phyloP scores from a whole-genome alignment of 805 yeast species.

The Candida krabiensis region DNA sequence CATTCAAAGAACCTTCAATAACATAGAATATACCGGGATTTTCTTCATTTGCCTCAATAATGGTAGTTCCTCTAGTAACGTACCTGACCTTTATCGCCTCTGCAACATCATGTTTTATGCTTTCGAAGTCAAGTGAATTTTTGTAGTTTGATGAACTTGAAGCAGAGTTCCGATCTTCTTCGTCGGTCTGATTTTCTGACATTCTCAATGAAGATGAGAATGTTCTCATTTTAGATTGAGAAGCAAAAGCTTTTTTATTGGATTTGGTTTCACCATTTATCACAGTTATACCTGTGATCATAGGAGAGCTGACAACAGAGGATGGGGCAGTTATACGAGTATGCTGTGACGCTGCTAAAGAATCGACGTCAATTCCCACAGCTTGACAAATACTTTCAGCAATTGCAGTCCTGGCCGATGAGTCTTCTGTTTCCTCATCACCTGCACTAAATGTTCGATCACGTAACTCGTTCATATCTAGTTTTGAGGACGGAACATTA shows the following conservation, averaged over 20 bases:
- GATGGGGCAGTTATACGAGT: conserved; percentile 15
- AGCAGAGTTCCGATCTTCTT: conserved; percentile 10
- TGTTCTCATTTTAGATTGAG: conserved; percentile 14
- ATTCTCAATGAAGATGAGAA: conserved; percentile 26
- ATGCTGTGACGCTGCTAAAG: conserved; percentile 12
- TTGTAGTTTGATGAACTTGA: conserved; percentile 18
- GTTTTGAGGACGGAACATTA: conserved; percentile 3
- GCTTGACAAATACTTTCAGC: conserved; percentile 68
- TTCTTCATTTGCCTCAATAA: conserved; percentile 64
- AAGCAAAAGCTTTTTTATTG: background rate
- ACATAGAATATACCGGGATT: conserved; percentile 79
- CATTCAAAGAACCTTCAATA: conserved; percentile 74
- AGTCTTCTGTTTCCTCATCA: conserved; percentile 73
- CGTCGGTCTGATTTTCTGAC: conserved; percentile 2
- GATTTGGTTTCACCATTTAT: conserved; percentile 4
- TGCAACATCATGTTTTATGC: conserved; percentile 58
- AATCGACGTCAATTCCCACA: conserved; percentile 57
- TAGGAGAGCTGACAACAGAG: conserved; percentile 23
- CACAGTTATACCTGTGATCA: conserved; percentile 19
- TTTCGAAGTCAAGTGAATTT: conserved; percentile 41
- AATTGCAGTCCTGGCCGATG: conserved; percentile 59
- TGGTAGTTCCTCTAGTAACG: conserved; percentile 49
- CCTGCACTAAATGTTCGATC: conserved; percentile 46
- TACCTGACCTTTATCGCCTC: conserved; percentile 56
- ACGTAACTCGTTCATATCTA: conserved; percentile 28